phyloP scores from a whole-genome alignment of 73 alveolate species.

The Paramecium sonneborni region DNA sequence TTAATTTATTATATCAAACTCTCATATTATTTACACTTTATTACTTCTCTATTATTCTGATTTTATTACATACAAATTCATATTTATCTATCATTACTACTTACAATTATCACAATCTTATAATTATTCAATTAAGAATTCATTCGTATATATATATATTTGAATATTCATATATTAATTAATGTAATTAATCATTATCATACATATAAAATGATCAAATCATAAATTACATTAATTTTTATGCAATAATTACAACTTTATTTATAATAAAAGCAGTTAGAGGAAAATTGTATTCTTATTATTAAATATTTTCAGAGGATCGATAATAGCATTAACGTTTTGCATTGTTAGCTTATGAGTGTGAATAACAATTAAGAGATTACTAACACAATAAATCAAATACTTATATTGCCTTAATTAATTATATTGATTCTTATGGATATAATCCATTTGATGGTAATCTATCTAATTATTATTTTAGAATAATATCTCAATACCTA shows the following conservation, averaged over 20 bases:
- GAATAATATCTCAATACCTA: not conserved
- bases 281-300: not conserved
- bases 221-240: not conserved
- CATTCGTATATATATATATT: too few species aligned
- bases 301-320: not conserved
- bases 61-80: too few species aligned
- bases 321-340: not conserved
- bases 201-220: not conserved
- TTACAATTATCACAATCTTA: too few species aligned
- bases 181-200: not conserved
- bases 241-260: not conserved
- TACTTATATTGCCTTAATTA: not conserved
- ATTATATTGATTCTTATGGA: not conserved
- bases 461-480: not conserved
- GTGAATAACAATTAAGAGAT: not conserved
- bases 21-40: not conserved
- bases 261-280: not conserved
- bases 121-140: too few species aligned
- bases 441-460: constrained; percentile 15
- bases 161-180: too few species aligned
- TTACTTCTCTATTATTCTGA: too few species aligned
- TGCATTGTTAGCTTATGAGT: not conserved
- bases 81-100: too few species aligned
- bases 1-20: not conserved
- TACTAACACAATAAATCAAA: not conserved